Evolutionary conservation across 2,329 filamentous ascomycete genomes (phyloP).

Genomic region (Shiraia sp.): DNA sequence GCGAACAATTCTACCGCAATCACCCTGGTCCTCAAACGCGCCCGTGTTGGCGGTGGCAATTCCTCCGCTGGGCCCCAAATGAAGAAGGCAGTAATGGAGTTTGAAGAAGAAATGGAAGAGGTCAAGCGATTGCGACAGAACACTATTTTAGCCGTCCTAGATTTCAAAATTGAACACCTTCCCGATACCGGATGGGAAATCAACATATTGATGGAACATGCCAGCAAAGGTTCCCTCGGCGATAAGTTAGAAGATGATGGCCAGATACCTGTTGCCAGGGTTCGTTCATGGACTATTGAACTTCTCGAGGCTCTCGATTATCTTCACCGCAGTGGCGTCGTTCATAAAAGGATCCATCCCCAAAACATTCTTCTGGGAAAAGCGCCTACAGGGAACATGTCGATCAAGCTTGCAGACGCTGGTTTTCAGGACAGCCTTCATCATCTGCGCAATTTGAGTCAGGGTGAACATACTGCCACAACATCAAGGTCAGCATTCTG

Average conservation of each 20-base stretch:
- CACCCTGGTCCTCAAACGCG: constrained; percentile 66
- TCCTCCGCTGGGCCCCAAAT: constrained; percentile 67
- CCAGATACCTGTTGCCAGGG: constrained; percentile 71
- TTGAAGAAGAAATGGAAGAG: constrained; percentile 76
- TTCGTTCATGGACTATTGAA: constrained; percentile 89
- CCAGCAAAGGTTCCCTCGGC: constrained; percentile 79
- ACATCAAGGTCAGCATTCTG: constrained; percentile 78
- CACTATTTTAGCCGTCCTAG: constrained; percentile 77
- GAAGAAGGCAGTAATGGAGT: constrained; percentile 74
- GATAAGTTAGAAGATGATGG: constrained; percentile 82
- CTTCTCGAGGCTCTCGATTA: constrained; percentile 86
- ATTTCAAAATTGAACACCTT: constrained; percentile 70
- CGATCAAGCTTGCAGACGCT: constrained; percentile 75
- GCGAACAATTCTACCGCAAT: constrained; percentile 54
- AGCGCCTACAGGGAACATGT: constrained; percentile 65
- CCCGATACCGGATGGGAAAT: constrained; percentile 68
- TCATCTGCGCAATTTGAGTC: constrained; percentile 59
- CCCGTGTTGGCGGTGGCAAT: constrained; percentile 49
- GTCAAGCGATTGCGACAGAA: constrained; percentile 75
- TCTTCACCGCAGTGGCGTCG: constrained; percentile 80
- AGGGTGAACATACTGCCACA: constrained; percentile 55
- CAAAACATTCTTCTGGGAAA: constrained; percentile 79
- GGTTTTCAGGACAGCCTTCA: constrained; percentile 72
- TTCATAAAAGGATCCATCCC: constrained; percentile 81
- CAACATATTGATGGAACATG: constrained; percentile 73